phyloP scores from a whole-genome alignment of 2,329 filamentous ascomycete species.

The Lojkania enalia region DNA sequence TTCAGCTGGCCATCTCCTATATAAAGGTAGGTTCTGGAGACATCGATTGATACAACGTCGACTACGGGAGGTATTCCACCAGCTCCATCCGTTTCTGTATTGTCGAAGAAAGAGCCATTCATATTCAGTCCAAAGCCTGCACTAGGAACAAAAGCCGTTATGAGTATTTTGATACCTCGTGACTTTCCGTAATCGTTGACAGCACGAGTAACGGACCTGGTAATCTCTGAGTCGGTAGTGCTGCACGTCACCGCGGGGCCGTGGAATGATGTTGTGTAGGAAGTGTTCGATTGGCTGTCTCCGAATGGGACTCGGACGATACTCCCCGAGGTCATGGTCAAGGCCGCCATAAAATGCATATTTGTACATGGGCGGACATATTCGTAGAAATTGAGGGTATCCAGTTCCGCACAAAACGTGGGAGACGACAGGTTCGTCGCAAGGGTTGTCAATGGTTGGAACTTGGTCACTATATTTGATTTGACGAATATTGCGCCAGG shows the following conservation, averaged over 20 bases:
- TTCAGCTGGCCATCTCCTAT: neutral
- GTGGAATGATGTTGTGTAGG: neutral
- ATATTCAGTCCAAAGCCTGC: neutral
- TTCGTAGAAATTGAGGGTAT: neutral
- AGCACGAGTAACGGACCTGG: neutral
- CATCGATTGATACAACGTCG: neutral
- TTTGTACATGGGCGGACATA: neutral
- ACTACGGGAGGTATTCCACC: neutral
- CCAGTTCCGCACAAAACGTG: neutral
- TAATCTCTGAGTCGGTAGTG: neutral
- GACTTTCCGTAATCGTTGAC: neutral
- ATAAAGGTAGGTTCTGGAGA: neutral
- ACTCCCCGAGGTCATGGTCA: neutral
- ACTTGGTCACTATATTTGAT: neutral
- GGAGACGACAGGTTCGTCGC: constrained; percentile 1
- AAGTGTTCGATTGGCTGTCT: neutral
- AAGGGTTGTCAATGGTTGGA: neutral
- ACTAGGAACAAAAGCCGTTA: neutral
- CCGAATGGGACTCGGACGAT: neutral
- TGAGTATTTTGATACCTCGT: neutral
- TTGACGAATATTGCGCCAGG: constrained; percentile 8
- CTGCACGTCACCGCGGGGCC: constrained; percentile 3
- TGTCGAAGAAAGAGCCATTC: neutral
- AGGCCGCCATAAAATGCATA: neutral
- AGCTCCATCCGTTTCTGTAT: neutral